These are phyloP conservation scores for Lachancea sp. DNA, from an alignment of 805 yeast genomes.

Conservation along the genomic window DNA sequence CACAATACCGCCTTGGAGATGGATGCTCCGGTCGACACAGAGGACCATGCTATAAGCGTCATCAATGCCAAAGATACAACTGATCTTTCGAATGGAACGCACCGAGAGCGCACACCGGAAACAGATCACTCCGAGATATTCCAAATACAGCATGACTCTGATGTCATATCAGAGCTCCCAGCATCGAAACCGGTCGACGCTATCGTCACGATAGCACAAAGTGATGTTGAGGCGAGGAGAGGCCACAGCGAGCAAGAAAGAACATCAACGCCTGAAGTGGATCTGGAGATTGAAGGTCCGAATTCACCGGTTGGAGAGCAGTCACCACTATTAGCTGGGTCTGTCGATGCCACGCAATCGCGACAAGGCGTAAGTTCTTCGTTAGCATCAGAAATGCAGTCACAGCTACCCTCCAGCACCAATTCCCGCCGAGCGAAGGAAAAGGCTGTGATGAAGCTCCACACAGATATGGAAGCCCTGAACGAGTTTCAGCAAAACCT, in stretches of 20 bases:
- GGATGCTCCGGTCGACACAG: not conserved
- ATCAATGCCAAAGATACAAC: not conserved
- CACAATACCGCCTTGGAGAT: not conserved
- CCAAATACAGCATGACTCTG: too few relatives aligned
- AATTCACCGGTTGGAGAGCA: not conserved
- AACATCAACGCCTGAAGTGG: not conserved
- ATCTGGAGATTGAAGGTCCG: not conserved
- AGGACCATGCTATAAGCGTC: not conserved
- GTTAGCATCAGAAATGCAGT: slow-evolving; percentile 21
- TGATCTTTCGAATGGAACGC: not conserved
- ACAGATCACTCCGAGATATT: too few relatives aligned
- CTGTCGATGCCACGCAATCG: not conserved
- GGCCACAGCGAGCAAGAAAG: not conserved
- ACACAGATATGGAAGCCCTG: slow-evolving; percentile 60
- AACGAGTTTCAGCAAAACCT: slow-evolving; percentile 56
- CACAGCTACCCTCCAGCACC: slow-evolving; percentile 8
- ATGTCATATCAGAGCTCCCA: too few relatives aligned
- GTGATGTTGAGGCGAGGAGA: too few relatives aligned
- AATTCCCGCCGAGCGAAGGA: slow-evolving; percentile 42
- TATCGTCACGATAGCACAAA: too few relatives aligned
- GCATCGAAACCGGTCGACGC: too few relatives aligned
- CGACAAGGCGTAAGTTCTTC: slow-evolving; percentile 9
- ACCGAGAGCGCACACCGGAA: not conserved
- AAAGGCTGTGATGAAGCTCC: slow-evolving; percentile 62
- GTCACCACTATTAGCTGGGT: slow-evolving; percentile 2